Base-by-base conservation (phyloP, 176 grass and related monocot species). In the Eragrostis curvula region DNA sequence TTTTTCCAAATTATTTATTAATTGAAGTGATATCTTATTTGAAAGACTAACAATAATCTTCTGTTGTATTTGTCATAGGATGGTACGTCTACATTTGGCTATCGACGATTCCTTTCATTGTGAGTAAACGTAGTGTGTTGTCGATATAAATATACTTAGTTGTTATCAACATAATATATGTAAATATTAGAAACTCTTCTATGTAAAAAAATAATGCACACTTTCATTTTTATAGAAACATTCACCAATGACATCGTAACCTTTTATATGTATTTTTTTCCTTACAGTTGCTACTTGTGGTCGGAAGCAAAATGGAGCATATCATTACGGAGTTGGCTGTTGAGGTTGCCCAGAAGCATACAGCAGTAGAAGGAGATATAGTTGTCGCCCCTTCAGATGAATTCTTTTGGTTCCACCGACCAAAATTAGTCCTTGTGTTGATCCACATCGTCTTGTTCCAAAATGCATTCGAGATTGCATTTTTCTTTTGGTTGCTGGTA, bases 21-120 rank as follows among this genome's bases (percentile, higher is more conserved):
- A 17, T 36, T 13, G 15, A 18, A 2, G 23, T 42, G 9, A 68
- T 15, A 14, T 14, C 5, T 80, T 41, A 24, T 43, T 7, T 78
- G 20, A 68, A 57, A 85, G 1, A 62, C 47, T 69, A 56, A 69
- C n/a, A 30, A 12, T 43, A 1, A 24, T 66, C 0, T 47, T 52
- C 40, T 21, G 5, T 24, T 70, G 2, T 28, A 17, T 3, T 79
- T 57, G 40, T 61, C 53, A 32, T 71, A 95, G 92, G 88, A 14
- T 98, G 96, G 96, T 74, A 98, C 44, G 39, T 85, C 57, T 98
- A 98, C 63, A 74, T 95, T 61, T 98, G 93, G 93, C 80, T 96
- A 40, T 90, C 96, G 2, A 27, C 70, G 15, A 2, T 69, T 40
- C 96, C 93, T 60, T 87, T 98, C 77, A 41, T 91, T 62, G 96